Evolutionary conservation across 2,329 filamentous ascomycete species (phyloP), one percentile per base, ranked within the genome.

Genomic region (Alternaria triticina): DNA sequence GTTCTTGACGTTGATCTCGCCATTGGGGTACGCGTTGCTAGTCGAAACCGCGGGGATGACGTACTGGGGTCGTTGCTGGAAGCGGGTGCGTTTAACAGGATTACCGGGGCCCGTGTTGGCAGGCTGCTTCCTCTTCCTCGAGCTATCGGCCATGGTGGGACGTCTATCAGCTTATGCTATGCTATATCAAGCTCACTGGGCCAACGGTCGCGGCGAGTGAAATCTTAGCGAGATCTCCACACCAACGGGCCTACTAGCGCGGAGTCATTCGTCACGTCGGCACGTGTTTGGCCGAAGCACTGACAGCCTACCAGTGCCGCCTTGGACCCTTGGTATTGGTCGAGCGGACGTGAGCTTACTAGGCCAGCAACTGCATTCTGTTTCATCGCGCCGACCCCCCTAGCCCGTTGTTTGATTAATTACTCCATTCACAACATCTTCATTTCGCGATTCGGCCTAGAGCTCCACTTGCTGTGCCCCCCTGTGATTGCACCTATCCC

Each of bases 1-100:
- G 27, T 90, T 88, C 70, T 91, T 89, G 55, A 97, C 86, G 76
- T 97, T 91, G 63, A 99, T 86, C 76, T 96, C 90, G 76, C 95
- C 96, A 80, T 87, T 85, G 59, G 83, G 83, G 70, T 88, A 88
- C 52, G 91, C 89, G 54, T 82, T 83, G 44, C 62, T 69, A 52
- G 76, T 77, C 20, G 74, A 64, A 17, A 67, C 72, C 4, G 77
- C 61, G 33, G 68, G 55, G 66, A 81, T 80, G 52, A 65, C 69
- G 58, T 74, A 72, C 59, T 71, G 66, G 6, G 72, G 71, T 55
- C 63, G 65, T 59, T 67, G 43, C 8, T 71, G 68, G 30, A 78
- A 77, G 36, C 76, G 73, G 9, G 73, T 62, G 27, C 76, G 74
- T 64, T 73, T 62, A 67, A 54, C 13, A 52, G 57, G 30, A 65